phyloP scores from a whole-genome alignment of 768 basidiomycete genomes.

The Serendipita sp. region DNA sequence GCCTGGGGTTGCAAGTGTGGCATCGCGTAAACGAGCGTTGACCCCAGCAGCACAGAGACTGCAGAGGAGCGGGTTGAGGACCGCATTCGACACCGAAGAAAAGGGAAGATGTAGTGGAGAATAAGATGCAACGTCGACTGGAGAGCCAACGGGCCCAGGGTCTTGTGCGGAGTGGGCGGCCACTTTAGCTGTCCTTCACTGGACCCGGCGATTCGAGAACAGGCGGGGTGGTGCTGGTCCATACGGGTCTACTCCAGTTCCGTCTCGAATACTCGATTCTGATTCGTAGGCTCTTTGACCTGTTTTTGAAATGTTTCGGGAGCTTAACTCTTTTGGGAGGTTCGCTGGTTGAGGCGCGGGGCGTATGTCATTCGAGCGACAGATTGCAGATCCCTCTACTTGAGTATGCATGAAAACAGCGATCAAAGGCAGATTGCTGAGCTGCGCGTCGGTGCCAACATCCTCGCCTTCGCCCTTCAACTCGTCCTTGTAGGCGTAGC shows the following conservation, averaged over 20 bases:
- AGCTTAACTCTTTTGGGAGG: no score
- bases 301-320: no score
- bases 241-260: neutral
- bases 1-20: neutral
- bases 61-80: neutral
- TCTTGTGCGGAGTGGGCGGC: constrained; percentile 2
- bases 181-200: neutral
- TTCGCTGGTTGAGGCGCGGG: no score
- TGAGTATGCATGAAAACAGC: no score
- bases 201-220: neutral
- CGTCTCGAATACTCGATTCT: neutral
- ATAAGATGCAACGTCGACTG: neutral
- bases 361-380: no score
- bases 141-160: neutral
- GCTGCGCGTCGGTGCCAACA: no score
- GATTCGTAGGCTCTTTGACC: no score
- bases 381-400: no score
- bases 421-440: no score
- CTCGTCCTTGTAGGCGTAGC: no score
- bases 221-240: neutral
- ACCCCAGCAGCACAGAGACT: constrained; percentile 1
- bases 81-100: neutral
- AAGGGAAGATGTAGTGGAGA: neutral
- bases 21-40: constrained; percentile 2
- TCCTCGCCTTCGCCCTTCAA: no score